Conservation (phyloP, 2,329 filamentous ascomycete species). For the Aureobasidium sp. region DNA sequence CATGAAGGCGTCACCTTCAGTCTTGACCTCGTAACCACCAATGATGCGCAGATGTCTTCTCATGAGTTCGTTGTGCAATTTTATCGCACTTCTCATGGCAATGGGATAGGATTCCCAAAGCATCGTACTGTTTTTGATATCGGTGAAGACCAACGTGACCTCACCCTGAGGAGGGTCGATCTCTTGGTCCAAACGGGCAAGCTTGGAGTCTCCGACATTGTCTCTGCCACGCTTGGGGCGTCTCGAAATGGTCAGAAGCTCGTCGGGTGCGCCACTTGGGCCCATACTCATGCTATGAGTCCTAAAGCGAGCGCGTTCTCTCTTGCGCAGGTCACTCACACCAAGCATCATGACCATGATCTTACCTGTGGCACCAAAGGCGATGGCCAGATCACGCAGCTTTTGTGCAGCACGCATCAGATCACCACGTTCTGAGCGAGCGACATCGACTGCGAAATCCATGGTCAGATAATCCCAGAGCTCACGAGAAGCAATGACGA, state of each 20-base stretch:
- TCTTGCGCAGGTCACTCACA: constrained; percentile 79
- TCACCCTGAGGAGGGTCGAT: constrained; percentile 87
- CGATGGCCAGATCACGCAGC: constrained; percentile 86
- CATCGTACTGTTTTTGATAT: constrained; percentile 96
- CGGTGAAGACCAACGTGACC: constrained; percentile 90
- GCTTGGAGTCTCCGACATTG: constrained; percentile 67
- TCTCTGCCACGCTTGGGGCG: constrained; percentile 53
- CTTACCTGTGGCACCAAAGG: constrained; percentile 87
- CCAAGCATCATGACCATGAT: constrained; percentile 99
- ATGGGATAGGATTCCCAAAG: constrained; percentile 93
- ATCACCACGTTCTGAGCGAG: constrained; percentile 74
- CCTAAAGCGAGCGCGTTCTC: constrained; percentile 65
- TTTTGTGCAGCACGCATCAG: constrained; percentile 94
- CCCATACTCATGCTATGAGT: constrained; percentile 81
- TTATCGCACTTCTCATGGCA: constrained; percentile 94
- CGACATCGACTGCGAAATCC: constrained; percentile 85
- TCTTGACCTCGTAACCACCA: constrained; percentile 97
- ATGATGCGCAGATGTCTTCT: constrained; percentile 85
- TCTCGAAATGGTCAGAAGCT: constrained; percentile 56
- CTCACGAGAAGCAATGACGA: constrained; percentile 82
- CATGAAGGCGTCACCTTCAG: constrained; percentile 99
- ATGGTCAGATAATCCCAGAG: constrained; percentile 92
- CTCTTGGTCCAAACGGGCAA: constrained; percentile 79
- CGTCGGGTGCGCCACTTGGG: constrained; percentile 63
- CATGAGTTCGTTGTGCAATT: constrained; percentile 96